Conservation (phyloP, 306 rosid species). For the Parietaria judaica region DNA sequence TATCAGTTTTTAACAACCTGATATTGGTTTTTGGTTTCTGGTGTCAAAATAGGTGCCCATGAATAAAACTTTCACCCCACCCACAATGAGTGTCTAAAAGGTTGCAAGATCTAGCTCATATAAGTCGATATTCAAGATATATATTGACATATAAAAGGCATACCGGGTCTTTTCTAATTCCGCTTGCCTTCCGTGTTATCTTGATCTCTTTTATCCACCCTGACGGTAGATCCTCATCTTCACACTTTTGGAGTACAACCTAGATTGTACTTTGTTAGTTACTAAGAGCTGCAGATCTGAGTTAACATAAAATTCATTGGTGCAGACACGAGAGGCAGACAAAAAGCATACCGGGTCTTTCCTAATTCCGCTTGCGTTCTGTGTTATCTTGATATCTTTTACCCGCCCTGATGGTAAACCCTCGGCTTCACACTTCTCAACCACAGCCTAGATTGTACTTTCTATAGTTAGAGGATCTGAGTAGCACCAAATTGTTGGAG, state of each 20-base stretch:
- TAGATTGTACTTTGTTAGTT: constrained; percentile 25
- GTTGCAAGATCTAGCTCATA: background rate
- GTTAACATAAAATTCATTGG: constrained; percentile 9
- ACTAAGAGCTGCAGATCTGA: constrained; percentile 14
- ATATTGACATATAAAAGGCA: background rate
- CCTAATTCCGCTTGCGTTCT: constrained; percentile 28
- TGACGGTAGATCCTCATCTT: constrained; percentile 62
- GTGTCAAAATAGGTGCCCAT: background rate
- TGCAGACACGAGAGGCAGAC: background rate
- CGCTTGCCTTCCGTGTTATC: constrained; percentile 32
- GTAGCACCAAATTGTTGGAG: too few species aligned
- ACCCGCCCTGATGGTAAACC: constrained; percentile 82
- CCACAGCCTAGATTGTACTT: constrained; percentile 43
- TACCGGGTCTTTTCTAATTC: constrained; percentile 39
- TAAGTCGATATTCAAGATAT: background rate
- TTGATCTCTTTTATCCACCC: constrained; percentile 69
- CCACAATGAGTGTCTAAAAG: too few species aligned
- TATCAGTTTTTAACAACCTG: too few species aligned
- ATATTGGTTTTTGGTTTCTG: too few species aligned
- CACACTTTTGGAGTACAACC: constrained; percentile 48
- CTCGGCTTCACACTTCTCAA: constrained; percentile 41
- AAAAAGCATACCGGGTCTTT: constrained; percentile 34
- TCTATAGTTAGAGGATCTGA: background rate
- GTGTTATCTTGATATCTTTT: constrained; percentile 48
- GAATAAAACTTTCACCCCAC: too few species aligned